phyloP scores from a whole-genome alignment of 768 basidiomycete species.

The Cyclocybe cylindracea region DNA sequence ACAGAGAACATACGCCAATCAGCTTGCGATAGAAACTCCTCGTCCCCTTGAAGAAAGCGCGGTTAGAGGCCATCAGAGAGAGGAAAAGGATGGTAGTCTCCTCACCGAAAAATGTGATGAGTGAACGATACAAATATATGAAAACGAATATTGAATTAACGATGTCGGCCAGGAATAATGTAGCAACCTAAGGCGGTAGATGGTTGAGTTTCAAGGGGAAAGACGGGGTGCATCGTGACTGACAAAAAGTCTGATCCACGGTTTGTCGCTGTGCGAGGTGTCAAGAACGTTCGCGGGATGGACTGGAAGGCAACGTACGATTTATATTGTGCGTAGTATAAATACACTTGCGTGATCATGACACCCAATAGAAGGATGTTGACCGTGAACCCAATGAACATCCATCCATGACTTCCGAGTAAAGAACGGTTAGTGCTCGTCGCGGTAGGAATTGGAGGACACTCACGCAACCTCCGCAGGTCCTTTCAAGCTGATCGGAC shows the following conservation, averaged over 20 bases:
- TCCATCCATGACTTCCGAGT: constrained; percentile 44
- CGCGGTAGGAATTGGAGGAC: not conserved
- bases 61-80: not conserved
- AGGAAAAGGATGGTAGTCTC: constrained; percentile 1
- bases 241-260: constrained; percentile 49
- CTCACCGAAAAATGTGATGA: constrained; percentile 47
- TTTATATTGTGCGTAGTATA: constrained; percentile 43
- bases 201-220: not conserved
- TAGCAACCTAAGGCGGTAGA: constrained; percentile 30
- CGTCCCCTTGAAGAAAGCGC: constrained; percentile 11
- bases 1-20: constrained; percentile 23
- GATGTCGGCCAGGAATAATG: constrained; percentile 50
- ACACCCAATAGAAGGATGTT: constrained; percentile 51
- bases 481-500: constrained; percentile 12
- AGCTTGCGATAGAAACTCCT: constrained; percentile 12
- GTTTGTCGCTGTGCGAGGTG: constrained; percentile 34
- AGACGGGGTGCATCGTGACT: constrained; percentile 7
- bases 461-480: constrained; percentile 38
- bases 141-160: constrained; percentile 46
- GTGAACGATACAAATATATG: constrained; percentile 45
- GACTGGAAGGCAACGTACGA: constrained; percentile 24
- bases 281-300: not conserved
- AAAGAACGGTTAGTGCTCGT: not conserved
- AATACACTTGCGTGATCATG: constrained; percentile 47
- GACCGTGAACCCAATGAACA: constrained; percentile 48